Percentiles rank a stretch among this genome's conserved stretches.
phyloP scores from a whole-genome alignment of 352 stramenopile genomes.

The Elongisporangium senticosum region DNA sequence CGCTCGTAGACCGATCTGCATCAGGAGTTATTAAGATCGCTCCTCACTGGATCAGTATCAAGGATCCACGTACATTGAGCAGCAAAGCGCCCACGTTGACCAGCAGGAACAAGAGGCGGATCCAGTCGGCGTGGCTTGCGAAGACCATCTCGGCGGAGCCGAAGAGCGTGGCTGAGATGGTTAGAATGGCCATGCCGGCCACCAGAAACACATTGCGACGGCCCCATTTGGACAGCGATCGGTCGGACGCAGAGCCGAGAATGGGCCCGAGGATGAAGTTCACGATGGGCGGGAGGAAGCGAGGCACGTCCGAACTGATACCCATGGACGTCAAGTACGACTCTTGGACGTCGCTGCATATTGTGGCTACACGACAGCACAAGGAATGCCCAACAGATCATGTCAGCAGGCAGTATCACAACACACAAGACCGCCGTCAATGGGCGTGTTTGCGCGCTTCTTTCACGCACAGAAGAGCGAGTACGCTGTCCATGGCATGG shows the following conservation, averaged over 20 bases:
- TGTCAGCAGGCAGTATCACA: slow-evolving; percentile 3
- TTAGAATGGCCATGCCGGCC: slow-evolving; percentile 34
- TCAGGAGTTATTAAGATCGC: too few species aligned
- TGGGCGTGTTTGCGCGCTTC: not conserved
- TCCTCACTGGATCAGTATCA: slow-evolving; percentile 1
- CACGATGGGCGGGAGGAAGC: slow-evolving; percentile 58
- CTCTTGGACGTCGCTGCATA: slow-evolving; percentile 60
- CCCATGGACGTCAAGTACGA: slow-evolving; percentile 73
- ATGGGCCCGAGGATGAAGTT: slow-evolving; percentile 65
- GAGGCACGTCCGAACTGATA: slow-evolving; percentile 49
- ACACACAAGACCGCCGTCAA: not conserved
- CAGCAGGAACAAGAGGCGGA: slow-evolving; percentile 50
- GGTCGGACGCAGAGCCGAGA: slow-evolving; percentile 63
- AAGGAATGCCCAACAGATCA: not conserved
- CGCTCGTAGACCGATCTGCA: slow-evolving; percentile 55
- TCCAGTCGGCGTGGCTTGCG: slow-evolving; percentile 26
- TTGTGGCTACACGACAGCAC: slow-evolving; percentile 32
- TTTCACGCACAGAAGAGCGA: slow-evolving; percentile 51
- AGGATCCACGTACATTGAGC: slow-evolving; percentile 33
- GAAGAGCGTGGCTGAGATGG: slow-evolving; percentile 53
- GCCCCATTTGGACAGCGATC: slow-evolving; percentile 62
- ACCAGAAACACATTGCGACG: slow-evolving; percentile 67
- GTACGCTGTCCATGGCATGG: slow-evolving; percentile 69
- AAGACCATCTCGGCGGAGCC: slow-evolving; percentile 64
- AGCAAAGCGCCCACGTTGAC: slow-evolving; percentile 54